Conservation (phyloP, 2,329 filamentous ascomycete species). For the Endothia cerciana region DNA sequence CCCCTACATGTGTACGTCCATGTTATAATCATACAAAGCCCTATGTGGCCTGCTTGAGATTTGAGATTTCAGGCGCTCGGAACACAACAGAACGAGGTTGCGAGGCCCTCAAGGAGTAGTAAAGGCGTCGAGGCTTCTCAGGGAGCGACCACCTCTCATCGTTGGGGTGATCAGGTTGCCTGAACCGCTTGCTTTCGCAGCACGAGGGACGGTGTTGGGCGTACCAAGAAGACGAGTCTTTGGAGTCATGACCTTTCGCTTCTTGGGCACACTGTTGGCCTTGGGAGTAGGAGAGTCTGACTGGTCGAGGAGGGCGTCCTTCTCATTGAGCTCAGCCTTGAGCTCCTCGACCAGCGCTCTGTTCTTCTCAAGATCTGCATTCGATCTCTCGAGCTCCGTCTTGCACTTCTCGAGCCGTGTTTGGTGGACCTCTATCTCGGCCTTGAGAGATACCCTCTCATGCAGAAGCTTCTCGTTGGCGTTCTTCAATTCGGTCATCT, state of each 20-base stretch:
- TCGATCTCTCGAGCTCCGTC: neutral
- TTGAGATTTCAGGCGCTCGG: neutral
- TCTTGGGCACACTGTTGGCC: neutral
- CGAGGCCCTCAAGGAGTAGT: neutral
- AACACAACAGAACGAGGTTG: neutral
- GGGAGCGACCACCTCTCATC: neutral
- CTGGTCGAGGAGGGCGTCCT: neutral
- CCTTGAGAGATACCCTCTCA: neutral
- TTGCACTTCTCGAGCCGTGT: neutral
- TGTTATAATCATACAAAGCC: neutral
- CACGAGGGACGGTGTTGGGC: neutral
- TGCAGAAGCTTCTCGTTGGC: neutral
- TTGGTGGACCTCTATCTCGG: neutral
- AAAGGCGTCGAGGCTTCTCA: neutral
- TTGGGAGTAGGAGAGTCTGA: neutral
- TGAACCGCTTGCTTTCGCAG: neutral
- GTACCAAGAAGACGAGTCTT: conserved; percentile 7
- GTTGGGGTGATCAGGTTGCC: neutral
- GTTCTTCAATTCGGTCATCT: neutral
- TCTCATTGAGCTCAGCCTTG: conserved; percentile 6
- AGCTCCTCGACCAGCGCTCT: neutral
- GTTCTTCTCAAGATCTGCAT: neutral
- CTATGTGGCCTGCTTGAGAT: neutral
- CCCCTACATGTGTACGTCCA: neutral
- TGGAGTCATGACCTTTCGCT: conserved; percentile 5